These are phyloP conservation scores for Immersiella caudata DNA, from an alignment of 495 filamentous ascomycete genomes.

Conservation along the genomic window DNA sequence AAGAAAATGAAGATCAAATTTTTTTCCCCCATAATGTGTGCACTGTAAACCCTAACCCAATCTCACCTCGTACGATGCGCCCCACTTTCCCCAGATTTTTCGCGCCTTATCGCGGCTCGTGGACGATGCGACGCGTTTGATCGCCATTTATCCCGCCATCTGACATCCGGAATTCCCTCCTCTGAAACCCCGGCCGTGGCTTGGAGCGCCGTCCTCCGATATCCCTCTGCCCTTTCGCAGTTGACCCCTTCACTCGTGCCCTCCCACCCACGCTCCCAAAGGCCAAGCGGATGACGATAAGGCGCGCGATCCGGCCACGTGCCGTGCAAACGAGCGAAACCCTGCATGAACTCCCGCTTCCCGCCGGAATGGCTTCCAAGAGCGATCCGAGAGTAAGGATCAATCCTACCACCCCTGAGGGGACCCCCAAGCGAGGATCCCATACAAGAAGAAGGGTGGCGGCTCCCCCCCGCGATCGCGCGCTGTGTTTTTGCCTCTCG, in stretches of 20 bases:
- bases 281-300: not conserved
- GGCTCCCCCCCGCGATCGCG: not conserved
- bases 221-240: not conserved
- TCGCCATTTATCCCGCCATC: not conserved
- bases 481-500: not conserved
- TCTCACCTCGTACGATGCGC: not conserved
- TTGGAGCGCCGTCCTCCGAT: not conserved
- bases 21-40: no score
- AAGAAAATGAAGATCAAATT: no score
- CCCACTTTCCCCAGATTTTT: not conserved
- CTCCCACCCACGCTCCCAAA: not conserved
- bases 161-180: not conserved
- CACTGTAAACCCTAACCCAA: not conserved
- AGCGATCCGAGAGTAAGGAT: not conserved
- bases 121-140: not conserved
- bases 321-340: not conserved
- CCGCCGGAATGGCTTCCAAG: not conserved
- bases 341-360: not conserved
- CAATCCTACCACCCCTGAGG: not conserved
- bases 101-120: not conserved
- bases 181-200: not conserved
- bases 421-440: not conserved
- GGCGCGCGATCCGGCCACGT: not conserved
- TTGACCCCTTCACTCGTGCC: not conserved
- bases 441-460: not conserved